phyloP scores from a whole-genome alignment of 2,329 filamentous ascomycete genomes.

The Lecanicillium sp. region DNA sequence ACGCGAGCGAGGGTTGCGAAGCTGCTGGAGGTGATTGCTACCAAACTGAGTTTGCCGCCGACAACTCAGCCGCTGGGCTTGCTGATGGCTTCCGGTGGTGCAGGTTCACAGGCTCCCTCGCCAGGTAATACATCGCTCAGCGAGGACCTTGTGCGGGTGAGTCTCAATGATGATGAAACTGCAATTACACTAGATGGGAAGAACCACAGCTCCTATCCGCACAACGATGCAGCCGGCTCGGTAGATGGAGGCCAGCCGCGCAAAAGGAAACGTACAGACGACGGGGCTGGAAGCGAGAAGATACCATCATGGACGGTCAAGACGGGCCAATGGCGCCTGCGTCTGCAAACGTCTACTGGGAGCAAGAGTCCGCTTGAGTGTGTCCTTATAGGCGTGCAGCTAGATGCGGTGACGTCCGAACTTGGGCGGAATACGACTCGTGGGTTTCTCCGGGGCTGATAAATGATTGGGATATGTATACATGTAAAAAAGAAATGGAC shows the following conservation, averaged over 20 bases:
- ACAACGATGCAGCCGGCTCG: slow-evolving; percentile 18
- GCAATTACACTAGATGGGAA: slow-evolving; percentile 51
- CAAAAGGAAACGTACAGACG: slow-evolving; percentile 36
- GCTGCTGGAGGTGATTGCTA: slow-evolving; percentile 72
- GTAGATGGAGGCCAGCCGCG: slow-evolving; percentile 23
- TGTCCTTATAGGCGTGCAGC: slow-evolving; percentile 64
- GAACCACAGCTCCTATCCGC: slow-evolving; percentile 26
- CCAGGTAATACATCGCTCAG: slow-evolving; percentile 63
- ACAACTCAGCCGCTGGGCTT: slow-evolving; percentile 54
- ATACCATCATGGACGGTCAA: slow-evolving; percentile 54
- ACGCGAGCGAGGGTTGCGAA: slow-evolving; percentile 62
- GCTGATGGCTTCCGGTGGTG: slow-evolving; percentile 57
- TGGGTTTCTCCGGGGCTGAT: slow-evolving; percentile 45
- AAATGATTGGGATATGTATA: too few species aligned
- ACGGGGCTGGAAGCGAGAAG: slow-evolving; percentile 7
- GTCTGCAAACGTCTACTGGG: slow-evolving; percentile 46
- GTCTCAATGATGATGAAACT: slow-evolving; percentile 49
- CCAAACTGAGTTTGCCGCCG: slow-evolving; percentile 63
- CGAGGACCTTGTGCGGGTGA: slow-evolving; percentile 60
- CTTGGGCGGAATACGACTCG: slow-evolving; percentile 56
- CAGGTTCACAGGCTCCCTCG: slow-evolving; percentile 51
- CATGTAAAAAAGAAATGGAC: too few species aligned
- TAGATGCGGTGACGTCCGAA: slow-evolving; percentile 64
- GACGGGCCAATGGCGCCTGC: slow-evolving; percentile 64
- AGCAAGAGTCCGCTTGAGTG: slow-evolving; percentile 56